A percentile compares a stretch with the other conserved stretches of the same genome.
Evolutionary conservation across 1,284 basidiomycete genomes (phyloP).

Genomic region (Trichosporon ovoides): DNA sequence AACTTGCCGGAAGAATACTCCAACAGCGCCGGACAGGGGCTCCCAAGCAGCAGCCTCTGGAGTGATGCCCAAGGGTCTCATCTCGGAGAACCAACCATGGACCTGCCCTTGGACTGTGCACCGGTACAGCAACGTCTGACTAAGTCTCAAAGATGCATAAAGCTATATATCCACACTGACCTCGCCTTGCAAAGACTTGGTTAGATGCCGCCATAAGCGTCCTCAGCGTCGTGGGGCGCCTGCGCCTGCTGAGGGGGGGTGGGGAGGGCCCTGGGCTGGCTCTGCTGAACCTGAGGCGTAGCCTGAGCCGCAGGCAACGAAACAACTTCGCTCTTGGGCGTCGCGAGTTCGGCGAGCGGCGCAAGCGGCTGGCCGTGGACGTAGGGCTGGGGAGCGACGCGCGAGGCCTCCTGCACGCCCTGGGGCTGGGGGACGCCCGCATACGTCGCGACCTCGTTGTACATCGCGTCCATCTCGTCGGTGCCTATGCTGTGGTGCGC

Average conservation of each 20-base stretch:
- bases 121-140: too few species aligned
- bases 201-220: slow-evolving; percentile 46
- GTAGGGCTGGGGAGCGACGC: slow-evolving; percentile 33
- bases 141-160: too few species aligned
- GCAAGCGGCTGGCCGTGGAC: slow-evolving; percentile 44
- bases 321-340: slow-evolving; percentile 17
- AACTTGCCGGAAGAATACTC: too few species aligned
- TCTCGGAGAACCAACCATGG: too few species aligned
- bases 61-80: too few species aligned
- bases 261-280: slow-evolving; percentile 5
- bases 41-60: too few species aligned
- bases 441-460: slow-evolving; percentile 39
- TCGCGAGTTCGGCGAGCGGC: slow-evolving; percentile 39
- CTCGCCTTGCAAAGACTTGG: background rate
- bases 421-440: slow-evolving; percentile 29
- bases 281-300: slow-evolving; percentile 8
- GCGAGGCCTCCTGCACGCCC: slow-evolving; percentile 17
- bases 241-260: slow-evolving; percentile 24
- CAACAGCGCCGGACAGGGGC: too few species aligned
- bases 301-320: too few species aligned
- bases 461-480: slow-evolving; percentile 30
- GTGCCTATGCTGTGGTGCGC: too few species aligned
- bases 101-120: too few species aligned
- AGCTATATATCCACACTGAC: too few species aligned
- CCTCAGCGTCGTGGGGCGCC: slow-evolving; percentile 33